These are phyloP conservation scores for Taphrina populina DNA, from an alignment of 1,139 yeast species.

Conservation along the genomic window DNA sequence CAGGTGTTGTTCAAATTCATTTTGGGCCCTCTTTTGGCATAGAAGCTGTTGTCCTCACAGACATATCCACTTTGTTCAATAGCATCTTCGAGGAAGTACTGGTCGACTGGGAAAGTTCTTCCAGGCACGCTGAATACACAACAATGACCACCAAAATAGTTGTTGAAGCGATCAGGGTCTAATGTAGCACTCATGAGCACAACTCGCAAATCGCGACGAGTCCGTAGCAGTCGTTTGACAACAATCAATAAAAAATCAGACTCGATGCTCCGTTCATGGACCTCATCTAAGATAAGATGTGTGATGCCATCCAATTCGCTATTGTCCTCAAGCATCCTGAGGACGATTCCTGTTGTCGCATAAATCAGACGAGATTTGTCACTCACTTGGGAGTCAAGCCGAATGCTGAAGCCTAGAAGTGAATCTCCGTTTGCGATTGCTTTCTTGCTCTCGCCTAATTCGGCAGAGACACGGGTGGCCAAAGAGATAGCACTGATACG, in stretches of 20 bases:
- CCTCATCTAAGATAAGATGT: constrained; percentile 75
- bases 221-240: constrained; percentile 53
- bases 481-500: constrained; percentile 72
- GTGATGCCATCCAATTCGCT: constrained; percentile 57
- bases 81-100: constrained; percentile 51
- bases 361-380: constrained; percentile 65
- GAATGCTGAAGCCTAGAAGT: constrained; percentile 75
- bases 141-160: constrained; percentile 53
- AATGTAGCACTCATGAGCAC: constrained; percentile 84
- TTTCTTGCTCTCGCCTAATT: constrained; percentile 41
- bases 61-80: constrained; percentile 31
- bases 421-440: constrained; percentile 60
- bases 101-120: constrained; percentile 73
- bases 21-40: constrained; percentile 14
- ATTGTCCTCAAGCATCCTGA: constrained; percentile 57
- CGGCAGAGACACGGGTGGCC: constrained; percentile 67
- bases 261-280: constrained; percentile 80
- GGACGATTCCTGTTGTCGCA: constrained; percentile 77
- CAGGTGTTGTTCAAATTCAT: constrained; percentile 4
- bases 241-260: constrained; percentile 71
- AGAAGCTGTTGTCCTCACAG: constrained; percentile 26
- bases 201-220: constrained; percentile 52
- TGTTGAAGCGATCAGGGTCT: constrained; percentile 57
- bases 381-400: constrained; percentile 74
- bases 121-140: constrained; percentile 73